Conservation (phyloP, 768 basidiomycete genomes). For the Agaricus sinodeliciosus region DNA sequence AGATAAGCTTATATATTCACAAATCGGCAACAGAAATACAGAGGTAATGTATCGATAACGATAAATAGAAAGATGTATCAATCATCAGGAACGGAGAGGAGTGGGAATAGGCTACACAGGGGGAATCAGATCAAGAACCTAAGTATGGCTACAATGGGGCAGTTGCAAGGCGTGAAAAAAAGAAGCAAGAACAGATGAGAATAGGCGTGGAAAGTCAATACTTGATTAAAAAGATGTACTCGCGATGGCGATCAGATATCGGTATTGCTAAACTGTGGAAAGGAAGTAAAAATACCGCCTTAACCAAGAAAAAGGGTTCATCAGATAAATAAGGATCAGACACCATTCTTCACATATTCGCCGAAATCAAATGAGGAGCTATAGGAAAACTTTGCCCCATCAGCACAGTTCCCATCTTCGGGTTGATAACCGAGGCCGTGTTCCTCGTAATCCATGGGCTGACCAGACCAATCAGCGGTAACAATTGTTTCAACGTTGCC, state of each 20-base stretch:
- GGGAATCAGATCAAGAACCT: slow-evolving; percentile 1
- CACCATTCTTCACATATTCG: slow-evolving; percentile 4
- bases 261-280: not conserved
- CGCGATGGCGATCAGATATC: not conserved
- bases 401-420: not conserved
- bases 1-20: not conserved
- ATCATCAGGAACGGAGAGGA: not conserved
- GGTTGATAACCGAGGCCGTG: not conserved
- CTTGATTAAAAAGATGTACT: not conserved
- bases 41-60: slow-evolving; percentile 1
- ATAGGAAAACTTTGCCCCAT: not conserved
- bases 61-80: slow-evolving; percentile 6
- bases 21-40: slow-evolving; percentile 4
- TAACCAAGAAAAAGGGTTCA: not conserved
- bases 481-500: not conserved
- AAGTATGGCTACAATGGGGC: slow-evolving; percentile 9
- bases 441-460: not conserved
- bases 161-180: not conserved
- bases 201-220: not conserved
- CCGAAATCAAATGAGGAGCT: slow-evolving; percentile 3
- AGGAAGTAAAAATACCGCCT: not conserved
- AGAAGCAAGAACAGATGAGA: not conserved
- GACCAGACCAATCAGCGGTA: not conserved
- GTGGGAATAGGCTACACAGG: slow-evolving; percentile 6
- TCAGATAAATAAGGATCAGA: not conserved